phyloP scores from a whole-genome alignment of 805 yeast genomes.

The Saturnispora saitoi region DNA sequence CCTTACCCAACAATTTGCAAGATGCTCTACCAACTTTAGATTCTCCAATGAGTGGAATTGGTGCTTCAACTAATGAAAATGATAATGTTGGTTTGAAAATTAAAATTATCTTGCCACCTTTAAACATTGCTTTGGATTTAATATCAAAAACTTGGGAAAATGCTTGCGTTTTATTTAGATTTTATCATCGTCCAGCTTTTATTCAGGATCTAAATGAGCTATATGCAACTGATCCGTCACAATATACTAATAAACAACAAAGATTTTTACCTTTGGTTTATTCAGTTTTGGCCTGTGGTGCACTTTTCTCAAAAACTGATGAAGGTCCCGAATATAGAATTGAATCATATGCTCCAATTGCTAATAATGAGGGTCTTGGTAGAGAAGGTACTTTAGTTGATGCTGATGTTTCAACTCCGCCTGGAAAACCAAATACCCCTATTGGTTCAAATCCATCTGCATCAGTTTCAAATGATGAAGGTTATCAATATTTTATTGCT shows the following conservation, averaged over 20 bases:
- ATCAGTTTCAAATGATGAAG: slow-evolving; percentile 50
- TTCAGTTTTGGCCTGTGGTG: slow-evolving; percentile 85
- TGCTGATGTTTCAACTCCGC: slow-evolving; percentile 4
- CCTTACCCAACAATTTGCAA: slow-evolving; percentile 20
- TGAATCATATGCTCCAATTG: neutral
- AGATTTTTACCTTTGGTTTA: slow-evolving; percentile 73
- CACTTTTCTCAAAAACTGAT: slow-evolving; percentile 55
- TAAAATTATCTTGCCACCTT: slow-evolving; percentile 64
- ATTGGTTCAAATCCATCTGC: slow-evolving; percentile 7
- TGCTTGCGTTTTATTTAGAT: slow-evolving; percentile 78
- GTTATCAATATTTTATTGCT: slow-evolving; percentile 69
- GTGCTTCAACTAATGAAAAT: slow-evolving; percentile 18
- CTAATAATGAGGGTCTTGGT: slow-evolving; percentile 7
- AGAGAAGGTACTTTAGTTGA: slow-evolving; percentile 8
- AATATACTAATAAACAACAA: slow-evolving; percentile 64
- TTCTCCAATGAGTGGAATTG: slow-evolving; percentile 12
- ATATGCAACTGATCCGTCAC: slow-evolving; percentile 66
- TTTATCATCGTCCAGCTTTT: slow-evolving; percentile 79
- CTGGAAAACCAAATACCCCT: slow-evolving; percentile 16
- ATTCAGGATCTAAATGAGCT: slow-evolving; percentile 65
- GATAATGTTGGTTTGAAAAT: slow-evolving; percentile 22
- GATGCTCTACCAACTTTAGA: slow-evolving; percentile 12
- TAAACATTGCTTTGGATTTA: slow-evolving; percentile 60
- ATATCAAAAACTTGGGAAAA: slow-evolving; percentile 75
- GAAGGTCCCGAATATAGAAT: slow-evolving; percentile 23